Base-by-base conservation (phyloP, 2,329 filamentous ascomycete species). In the Pseudopyrenochaeta lycopersici region DNA sequence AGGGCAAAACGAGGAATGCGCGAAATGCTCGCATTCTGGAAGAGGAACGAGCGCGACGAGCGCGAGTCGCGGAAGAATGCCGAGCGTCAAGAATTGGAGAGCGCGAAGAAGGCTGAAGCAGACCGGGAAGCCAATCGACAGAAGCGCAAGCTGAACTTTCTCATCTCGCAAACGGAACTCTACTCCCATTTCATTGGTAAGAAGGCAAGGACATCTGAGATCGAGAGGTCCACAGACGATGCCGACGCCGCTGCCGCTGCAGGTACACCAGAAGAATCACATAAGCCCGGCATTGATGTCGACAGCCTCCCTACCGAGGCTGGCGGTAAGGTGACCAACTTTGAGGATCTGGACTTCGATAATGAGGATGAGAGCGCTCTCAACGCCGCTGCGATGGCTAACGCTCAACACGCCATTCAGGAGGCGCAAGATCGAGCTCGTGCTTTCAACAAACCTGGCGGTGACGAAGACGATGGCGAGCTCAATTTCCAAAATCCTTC, bases 1-100 rank as follows among this genome's bases (percentile, higher is more conserved):
- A 88, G 95, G 42, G 95, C 95, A 53, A 99, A 99, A 83, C 90
- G 95, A 64, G 94, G 94, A 54, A 99, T 99, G 95, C 88, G 95
- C 73, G 95, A 99, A 78, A 99, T 99, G 95, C 95, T 97, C 85
- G 88, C 91, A 52, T 99, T 98, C 84, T 99, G 95, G 95, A 98
- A 98, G 79, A 90, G 94, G 52, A 99, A 99, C 75, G 95, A 99
- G 77, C 90, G 94, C 47, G 95, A 99, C 74, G 95, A 99, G 75
- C 91, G 95, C 56, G 95, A 99, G 75, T 82, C 96, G 61, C 89
- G 95, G 64, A 96, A 97, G 80, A 88, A 93, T 46, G 95, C 95
- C 4, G 95, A 99, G 81, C 91, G 90, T 75, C 92, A 97, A 75
- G 95, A 98, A 79, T 85, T 99, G 42, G 95, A 99, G 75, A 96